Evolutionary conservation across 345 rosid genomes (phyloP).

Genomic region (Linum trigynum): DNA sequence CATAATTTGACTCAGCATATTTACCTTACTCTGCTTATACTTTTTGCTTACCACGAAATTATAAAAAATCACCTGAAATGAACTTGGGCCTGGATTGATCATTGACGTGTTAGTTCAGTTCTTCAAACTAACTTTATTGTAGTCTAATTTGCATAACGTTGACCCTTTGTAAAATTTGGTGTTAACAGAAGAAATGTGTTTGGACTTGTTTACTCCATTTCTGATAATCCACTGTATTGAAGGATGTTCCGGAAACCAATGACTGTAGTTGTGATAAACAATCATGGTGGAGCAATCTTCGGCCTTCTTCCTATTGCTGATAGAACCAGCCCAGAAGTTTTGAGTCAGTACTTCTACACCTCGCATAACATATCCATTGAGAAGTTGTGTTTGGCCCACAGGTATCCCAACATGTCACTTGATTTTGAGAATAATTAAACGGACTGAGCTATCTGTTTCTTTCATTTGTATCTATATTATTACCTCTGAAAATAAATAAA

Average conservation of each 20-base stretch:
- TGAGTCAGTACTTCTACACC: conserved; percentile 73
- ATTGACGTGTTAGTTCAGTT: background rate
- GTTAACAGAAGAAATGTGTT: background rate
- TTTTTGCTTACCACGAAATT: background rate
- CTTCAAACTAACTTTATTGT: background rate
- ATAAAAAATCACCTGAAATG: background rate
- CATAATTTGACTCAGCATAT: conserved; percentile 1
- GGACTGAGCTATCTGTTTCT: background rate
- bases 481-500: background rate
- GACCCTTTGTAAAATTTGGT: background rate
- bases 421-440: too few relatives aligned
- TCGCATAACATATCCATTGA: conserved; percentile 68
- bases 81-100: background rate
- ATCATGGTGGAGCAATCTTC: conserved; percentile 95
- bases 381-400: conserved; percentile 73
- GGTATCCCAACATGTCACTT: conserved; percentile 27
- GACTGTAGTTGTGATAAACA: conserved; percentile 81
- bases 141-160: background rate
- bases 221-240: conserved; percentile 18
- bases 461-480: background rate
- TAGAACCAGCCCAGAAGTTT: conserved; percentile 50
- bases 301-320: conserved; percentile 88
- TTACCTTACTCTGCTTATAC: conserved; percentile 6
- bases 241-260: conserved; percentile 70
- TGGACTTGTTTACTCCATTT: conserved; percentile 7